A percentile compares a stretch with the other conserved stretches of the same genome.
phyloP scores from a whole-genome alignment of 495 filamentous ascomycete species.

The Penicillium bovifimosum region DNA sequence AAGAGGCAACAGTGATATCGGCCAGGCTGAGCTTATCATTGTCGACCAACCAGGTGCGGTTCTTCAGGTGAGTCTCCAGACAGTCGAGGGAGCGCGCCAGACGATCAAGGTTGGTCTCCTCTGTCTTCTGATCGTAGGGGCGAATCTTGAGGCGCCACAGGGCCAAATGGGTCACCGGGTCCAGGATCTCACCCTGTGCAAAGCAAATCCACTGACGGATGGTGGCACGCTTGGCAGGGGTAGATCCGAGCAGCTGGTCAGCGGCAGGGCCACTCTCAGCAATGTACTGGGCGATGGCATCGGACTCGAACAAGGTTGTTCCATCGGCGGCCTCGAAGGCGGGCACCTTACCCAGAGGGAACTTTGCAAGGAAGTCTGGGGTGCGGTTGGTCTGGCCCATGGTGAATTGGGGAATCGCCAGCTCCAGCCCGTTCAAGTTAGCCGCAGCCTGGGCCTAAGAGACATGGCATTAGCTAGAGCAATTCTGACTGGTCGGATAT shows the following conservation, averaged over 20 bases:
- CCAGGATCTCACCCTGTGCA: constrained; percentile 40
- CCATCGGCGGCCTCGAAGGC: constrained; percentile 52
- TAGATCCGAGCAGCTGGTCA: constrained; percentile 46
- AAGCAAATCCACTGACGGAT: constrained; percentile 50
- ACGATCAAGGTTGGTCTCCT: constrained; percentile 20
- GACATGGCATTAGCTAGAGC: not conserved
- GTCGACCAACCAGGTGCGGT: constrained; percentile 41
- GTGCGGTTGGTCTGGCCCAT: constrained; percentile 43
- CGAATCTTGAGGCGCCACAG: constrained; percentile 31
- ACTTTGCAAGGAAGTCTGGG: constrained; percentile 53
- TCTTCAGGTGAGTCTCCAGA: constrained; percentile 38
- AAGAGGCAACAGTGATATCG: constrained; percentile 44
- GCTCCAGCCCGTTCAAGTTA: constrained; percentile 46
- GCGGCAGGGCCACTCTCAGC: constrained; percentile 48
- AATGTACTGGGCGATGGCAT: constrained; percentile 52
- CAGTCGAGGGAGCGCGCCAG: constrained; percentile 33
- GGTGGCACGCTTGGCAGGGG: constrained; percentile 39
- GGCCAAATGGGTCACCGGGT: constrained; percentile 22
- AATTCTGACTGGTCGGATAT: not conserved
- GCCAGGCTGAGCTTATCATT: constrained; percentile 48
- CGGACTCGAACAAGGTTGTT: constrained; percentile 43
- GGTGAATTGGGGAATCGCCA: constrained; percentile 39
- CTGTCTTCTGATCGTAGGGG: constrained; percentile 32
- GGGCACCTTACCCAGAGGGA: constrained; percentile 57
- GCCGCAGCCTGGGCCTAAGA: constrained; percentile 46